Evolutionary conservation across 345 rosid species (phyloP).

Genomic region (Aquilaria sinensis): DNA sequence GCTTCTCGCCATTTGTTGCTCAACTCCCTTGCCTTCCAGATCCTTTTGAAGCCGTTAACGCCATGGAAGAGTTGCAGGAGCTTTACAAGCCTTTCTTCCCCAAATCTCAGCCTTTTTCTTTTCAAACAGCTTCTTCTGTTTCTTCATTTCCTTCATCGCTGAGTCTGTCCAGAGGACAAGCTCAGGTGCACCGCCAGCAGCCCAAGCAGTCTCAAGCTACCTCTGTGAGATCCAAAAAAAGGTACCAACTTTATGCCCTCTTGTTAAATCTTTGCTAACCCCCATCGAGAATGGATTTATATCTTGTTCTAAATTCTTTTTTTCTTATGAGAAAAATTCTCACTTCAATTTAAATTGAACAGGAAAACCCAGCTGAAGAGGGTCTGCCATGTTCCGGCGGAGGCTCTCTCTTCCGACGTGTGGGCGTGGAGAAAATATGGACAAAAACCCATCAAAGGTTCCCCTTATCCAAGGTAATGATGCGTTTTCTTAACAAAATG

Average conservation of each 20-base stretch:
- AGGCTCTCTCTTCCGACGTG: slow-evolving; percentile 74
- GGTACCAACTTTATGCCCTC: slow-evolving; percentile 26
- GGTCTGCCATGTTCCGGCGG: slow-evolving; percentile 91
- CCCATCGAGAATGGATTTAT: neutral
- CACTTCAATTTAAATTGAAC: slow-evolving; percentile 7
- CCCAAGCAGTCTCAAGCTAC: slow-evolving; percentile 22
- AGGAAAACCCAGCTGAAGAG: slow-evolving; percentile 87
- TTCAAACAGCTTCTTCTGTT: slow-evolving; percentile 24
- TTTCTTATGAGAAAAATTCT: neutral
- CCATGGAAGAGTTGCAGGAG: slow-evolving; percentile 56
- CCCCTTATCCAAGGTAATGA: slow-evolving; percentile 84
- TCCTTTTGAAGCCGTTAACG: slow-evolving; percentile 31
- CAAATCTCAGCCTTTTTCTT: slow-evolving; percentile 29
- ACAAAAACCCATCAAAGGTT: slow-evolving; percentile 98
- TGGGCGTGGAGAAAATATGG: slow-evolving; percentile 99
- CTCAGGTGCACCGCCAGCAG: slow-evolving; percentile 20
- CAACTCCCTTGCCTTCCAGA: slow-evolving; percentile 19
- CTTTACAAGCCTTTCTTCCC: slow-evolving; percentile 67
- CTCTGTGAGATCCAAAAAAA: slow-evolving; percentile 67
- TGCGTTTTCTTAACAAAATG: neutral
- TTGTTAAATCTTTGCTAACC: neutral
- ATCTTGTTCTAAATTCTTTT: too few relatives aligned
- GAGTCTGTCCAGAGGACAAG: slow-evolving; percentile 22
- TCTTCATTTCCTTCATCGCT: slow-evolving; percentile 39
- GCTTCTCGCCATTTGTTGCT: slow-evolving; percentile 13